These are phyloP conservation scores for Metarhizium rileyi DNA, from an alignment of 2,329 filamentous ascomycete genomes.

Conservation along the genomic window DNA sequence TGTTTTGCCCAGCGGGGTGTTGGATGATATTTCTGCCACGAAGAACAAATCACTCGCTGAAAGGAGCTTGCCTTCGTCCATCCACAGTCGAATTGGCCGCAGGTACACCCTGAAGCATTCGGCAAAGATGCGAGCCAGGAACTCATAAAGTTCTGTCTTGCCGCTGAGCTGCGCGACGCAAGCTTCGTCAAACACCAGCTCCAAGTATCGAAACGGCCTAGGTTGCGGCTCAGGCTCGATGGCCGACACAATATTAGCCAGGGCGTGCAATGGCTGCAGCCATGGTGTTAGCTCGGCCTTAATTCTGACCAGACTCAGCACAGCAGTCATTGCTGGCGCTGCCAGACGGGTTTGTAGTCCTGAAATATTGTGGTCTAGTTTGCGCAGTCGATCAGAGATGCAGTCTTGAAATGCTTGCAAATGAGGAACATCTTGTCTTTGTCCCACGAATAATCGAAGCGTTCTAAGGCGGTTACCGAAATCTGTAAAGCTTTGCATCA, in stretches of 20 bases:
- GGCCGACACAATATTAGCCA: slow-evolving; percentile 53
- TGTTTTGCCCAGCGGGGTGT: slow-evolving; percentile 51
- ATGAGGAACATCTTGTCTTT: slow-evolving; percentile 42
- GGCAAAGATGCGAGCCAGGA: slow-evolving; percentile 62
- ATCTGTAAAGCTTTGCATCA: slow-evolving; percentile 38
- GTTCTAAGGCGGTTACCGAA: slow-evolving; percentile 34
- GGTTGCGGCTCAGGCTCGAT: slow-evolving; percentile 39
- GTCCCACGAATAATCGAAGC: slow-evolving; percentile 34
- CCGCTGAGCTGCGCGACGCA: slow-evolving; percentile 61
- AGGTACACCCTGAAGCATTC: slow-evolving; percentile 76
- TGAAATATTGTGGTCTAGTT: slow-evolving; percentile 51
- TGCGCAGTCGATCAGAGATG: slow-evolving; percentile 43
- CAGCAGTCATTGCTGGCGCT: slow-evolving; percentile 37
- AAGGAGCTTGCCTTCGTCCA: slow-evolving; percentile 65
- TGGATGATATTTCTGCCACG: slow-evolving; percentile 47
- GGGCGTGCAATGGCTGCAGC: slow-evolving; percentile 44
- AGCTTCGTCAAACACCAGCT: slow-evolving; percentile 64
- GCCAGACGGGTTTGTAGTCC: slow-evolving; percentile 52
- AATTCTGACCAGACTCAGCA: slow-evolving; percentile 59
- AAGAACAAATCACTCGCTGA: slow-evolving; percentile 65
- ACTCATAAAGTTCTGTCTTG: slow-evolving; percentile 49
- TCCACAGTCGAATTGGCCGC: slow-evolving; percentile 72
- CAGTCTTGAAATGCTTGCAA: slow-evolving; percentile 64
- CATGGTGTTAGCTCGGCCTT: slow-evolving; percentile 44
- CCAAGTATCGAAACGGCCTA: slow-evolving; percentile 63